A percentile compares a stretch with the other conserved stretches of the same genome.
Conservation (phyloP, 768 basidiomycete species). For the Artomyces pyxidatus region DNA sequence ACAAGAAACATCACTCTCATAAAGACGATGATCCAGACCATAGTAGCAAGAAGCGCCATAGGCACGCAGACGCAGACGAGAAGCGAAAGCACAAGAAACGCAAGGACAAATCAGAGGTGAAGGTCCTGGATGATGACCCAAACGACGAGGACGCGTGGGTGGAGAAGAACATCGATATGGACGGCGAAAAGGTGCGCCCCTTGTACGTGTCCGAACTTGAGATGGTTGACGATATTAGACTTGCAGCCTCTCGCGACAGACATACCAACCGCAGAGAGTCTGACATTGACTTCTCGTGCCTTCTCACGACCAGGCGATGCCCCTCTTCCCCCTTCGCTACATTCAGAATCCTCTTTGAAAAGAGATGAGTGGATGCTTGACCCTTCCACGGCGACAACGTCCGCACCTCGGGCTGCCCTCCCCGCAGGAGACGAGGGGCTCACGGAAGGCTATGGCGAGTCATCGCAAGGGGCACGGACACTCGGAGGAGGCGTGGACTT, state of each 20-base stretch:
- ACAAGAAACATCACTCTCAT: constrained; percentile 22
- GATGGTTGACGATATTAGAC: neutral
- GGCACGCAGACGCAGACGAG: constrained; percentile 34
- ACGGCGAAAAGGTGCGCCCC: constrained; percentile 61
- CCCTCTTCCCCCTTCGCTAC: constrained; percentile 34
- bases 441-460: constrained; percentile 60
- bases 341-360: constrained; percentile 43
- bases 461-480: constrained; percentile 35
- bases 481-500: constrained; percentile 68
- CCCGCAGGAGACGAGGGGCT: constrained; percentile 38
- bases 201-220: constrained; percentile 4
- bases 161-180: constrained; percentile 79
- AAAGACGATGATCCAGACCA: constrained; percentile 34
- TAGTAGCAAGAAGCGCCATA: constrained; percentile 49
- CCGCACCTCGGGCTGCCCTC: constrained; percentile 16
- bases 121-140: constrained; percentile 62
- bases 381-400: constrained; percentile 21
- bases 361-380: constrained; percentile 90
- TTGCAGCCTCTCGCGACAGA: constrained; percentile 54
- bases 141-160: constrained; percentile 76
- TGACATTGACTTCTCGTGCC: constrained; percentile 60
- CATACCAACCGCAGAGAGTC: constrained; percentile 68
- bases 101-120: constrained; percentile 33
- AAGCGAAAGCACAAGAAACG: constrained; percentile 29
- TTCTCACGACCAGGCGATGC: constrained; percentile 35